Base-by-base conservation (phyloP, 1,284 basidiomycete species). In the Ceratobasidium sp. region DNA sequence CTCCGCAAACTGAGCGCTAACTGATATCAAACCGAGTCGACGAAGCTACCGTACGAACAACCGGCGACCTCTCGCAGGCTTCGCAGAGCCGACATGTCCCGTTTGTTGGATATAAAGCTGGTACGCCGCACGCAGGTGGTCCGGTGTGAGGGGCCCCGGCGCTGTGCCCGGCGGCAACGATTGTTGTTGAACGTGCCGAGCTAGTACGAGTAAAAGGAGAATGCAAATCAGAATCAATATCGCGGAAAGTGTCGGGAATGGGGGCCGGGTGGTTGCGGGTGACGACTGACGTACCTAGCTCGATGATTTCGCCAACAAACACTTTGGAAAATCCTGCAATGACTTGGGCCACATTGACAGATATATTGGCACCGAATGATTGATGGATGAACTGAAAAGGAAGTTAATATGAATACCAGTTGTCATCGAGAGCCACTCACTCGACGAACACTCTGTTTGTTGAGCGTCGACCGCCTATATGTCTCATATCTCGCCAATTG, bases 401-500 rank as follows among this genome's bases (percentile, higher is more conserved):
- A 21, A 16, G 8, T 52, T 16, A n/a, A n/a, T 30, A 30, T 23
- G 53, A 44, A 56, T 44, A 21, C 1, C n/a, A 39, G 21, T 27
- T 44, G 33, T 30, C 36, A 21, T 16, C n/a, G 1, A 57, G 21
- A 8, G 19, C 41, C 11, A 73, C 79, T 27, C 70, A 89, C 91
- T 80, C 89, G 92, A 30, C 91, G 81, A 0, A 95, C 89, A 44
- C 86, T 87, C 71, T 88, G 86, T 76, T 94, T 95, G 2, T 90
- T 88, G 27, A 95, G 78, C 2, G 90, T 90, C 71, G 91, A 89
- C 54, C 92, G 81, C 68, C 93, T 81, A 74, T 93, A 95, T 0
- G 90, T 90, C 75, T 94, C 91, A 74, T 94, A 95, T 0, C 93
- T 84, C 66, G 94, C 91, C 74, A 93, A 91, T 76, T 96, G 93